These are phyloP conservation scores for Iodosphaeria phyllophila DNA, from an alignment of 2,329 filamentous ascomycete species.

Conservation along the genomic window DNA sequence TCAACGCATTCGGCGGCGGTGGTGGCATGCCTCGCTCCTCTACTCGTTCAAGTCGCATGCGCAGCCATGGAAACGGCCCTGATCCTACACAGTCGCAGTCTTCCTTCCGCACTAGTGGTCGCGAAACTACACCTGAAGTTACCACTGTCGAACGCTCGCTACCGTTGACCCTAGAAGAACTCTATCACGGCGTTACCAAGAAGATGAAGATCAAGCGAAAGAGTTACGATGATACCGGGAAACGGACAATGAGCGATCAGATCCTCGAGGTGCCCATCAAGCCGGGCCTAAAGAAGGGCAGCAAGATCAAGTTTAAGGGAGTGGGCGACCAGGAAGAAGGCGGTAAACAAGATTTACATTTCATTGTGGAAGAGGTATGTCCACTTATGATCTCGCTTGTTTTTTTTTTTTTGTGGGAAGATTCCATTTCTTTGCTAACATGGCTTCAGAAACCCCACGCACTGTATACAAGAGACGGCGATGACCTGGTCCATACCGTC, in stretches of 20 bases:
- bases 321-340: conserved; percentile 98
- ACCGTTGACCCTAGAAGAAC: conserved; percentile 67
- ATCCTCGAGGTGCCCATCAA: conserved; percentile 93
- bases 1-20: conserved; percentile 29
- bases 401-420: neutral
- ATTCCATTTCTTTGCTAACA: conserved; percentile 17
- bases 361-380: conserved; percentile 81
- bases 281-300: conserved; percentile 84
- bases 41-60: conserved; percentile 16
- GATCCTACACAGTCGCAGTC: too few species aligned
- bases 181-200: conserved; percentile 76
- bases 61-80: conserved; percentile 13
- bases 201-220: conserved; percentile 98
- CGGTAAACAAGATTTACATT: conserved; percentile 86
- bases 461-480: conserved; percentile 69
- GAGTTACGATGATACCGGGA: conserved; percentile 72
- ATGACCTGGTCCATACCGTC: conserved; percentile 64
- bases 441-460: conserved; percentile 60
- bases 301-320: conserved; percentile 94
- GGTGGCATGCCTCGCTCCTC: conserved; percentile 17
- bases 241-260: conserved; percentile 72
- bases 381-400: conserved; percentile 3
- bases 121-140: conserved; percentile 57
- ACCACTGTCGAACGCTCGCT: conserved; percentile 78
- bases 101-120: conserved; percentile 15